Base-by-base conservation (phyloP, 2,329 filamentous ascomycete species). In the Clathrospora elynae region DNA sequence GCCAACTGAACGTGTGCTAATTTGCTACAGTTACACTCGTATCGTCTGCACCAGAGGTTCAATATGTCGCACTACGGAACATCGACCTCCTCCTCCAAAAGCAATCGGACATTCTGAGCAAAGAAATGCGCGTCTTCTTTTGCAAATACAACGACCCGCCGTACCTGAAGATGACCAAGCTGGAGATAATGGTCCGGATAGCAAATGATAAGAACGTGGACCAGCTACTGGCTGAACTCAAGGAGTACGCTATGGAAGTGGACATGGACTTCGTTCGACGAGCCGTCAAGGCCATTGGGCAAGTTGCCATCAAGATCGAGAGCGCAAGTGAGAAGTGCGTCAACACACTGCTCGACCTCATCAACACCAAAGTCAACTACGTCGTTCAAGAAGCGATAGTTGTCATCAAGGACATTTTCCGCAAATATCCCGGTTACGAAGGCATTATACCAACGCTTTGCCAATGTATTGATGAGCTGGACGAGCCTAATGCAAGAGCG, bases 121-220 rank as follows among this genome's bases (percentile, higher is more conserved):
- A 97, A 71, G 93, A 99, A 71, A 84, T 99, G 63, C 84, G 93
- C 30, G 93, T 99, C 6, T 99, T 99, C 76, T 99, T 99, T 76
- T 99, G 93, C 85, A 99, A 99, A 75, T 99, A 99, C 76, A 97
- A 97, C 68, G 93, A 99, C 60, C 92, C 93, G 2, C 90, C 90
- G 14, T 99, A 99, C 68, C 85, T 99, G 62, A 99, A 99, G 72
- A 84, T 99, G 47, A 88, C 96, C 67, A 99, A 99, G 68, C 82
- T 99, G 35, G 93, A 99, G 68, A 97, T 97, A 52, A 97, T 99
- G 93, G 92, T 99, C 33, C 86, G 93, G 71, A 97, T 99, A 84
- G 90, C 92, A 49, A 97, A 96, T 73, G 91, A 96, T 59, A 87
- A 86, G 67, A 99, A 97, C 66, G 92, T 92, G 47, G 93, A 99